Base-by-base conservation (phyloP, 768 basidiomycete genomes). In the Polyporus arcularius region DNA sequence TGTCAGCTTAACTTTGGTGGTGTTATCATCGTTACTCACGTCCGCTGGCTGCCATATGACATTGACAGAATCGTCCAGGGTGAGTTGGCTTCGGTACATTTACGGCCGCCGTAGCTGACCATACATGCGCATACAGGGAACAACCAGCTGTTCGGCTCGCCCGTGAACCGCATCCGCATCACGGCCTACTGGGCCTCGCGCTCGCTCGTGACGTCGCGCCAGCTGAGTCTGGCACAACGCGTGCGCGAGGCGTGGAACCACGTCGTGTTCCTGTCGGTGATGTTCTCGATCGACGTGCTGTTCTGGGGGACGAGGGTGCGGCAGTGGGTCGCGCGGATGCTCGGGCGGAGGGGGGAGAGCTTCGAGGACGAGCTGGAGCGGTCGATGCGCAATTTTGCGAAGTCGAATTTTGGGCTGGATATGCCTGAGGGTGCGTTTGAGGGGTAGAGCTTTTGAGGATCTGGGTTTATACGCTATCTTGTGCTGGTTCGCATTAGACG, bases 111-210 rank as follows among this genome's bases (percentile, higher is more conserved):
- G 26, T 16, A 4, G 21, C 14, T 14, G 16, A 12, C 49, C 16
- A 39, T 51, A 35, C 3, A 16, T 53, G 9, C 16, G 7, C 21
- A n/a, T 39, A 31, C 56, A 64, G 65, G 61, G 16, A 93, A 93
- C 72, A 94, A 94, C 67, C 90, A 94, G 72, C 76, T 82, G 2
- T 84, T 96, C 40, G 90, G 91, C 14, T 90, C 90, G 3, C 94
- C 94, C 0, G 90, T 94, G 0, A 95, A 96, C 69, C 85, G 94
- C 18, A 88, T 97, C 75, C 94, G 93, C 72, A 90, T 96, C 55
- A 92, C 90, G 0, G 94, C 90, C 0, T 84, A 83, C 70, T 92
- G 86, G 84, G 94, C 92, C 30, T 87, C 91, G 4, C 79, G 81
- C 26, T 88, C 89, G 4, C 79, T 90, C 5, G 74, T 79, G 10